Evolutionary conservation across 164 flowering plant species (phyloP).

Genomic region (Nymphaea colorata): DNA sequence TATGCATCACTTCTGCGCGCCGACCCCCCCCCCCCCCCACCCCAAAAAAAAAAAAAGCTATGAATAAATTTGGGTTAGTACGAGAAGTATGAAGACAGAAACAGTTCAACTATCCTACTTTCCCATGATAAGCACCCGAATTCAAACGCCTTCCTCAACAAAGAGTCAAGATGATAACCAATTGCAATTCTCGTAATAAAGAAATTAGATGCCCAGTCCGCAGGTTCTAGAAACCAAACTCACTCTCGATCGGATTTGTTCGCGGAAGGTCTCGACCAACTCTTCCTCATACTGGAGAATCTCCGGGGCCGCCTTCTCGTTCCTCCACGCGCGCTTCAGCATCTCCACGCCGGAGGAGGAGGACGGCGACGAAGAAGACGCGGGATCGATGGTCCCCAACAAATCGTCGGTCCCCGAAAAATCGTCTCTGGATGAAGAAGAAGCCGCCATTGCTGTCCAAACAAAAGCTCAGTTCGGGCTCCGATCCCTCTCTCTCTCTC

Average conservation of each 20-base stretch:
- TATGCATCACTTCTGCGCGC: too few relatives aligned
- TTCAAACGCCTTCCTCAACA: too few relatives aligned
- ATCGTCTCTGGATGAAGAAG: conserved; percentile 2
- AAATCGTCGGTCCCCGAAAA: conserved; percentile 23
- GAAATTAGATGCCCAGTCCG: not conserved
- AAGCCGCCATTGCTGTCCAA: not conserved
- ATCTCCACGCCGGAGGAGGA: conserved; percentile 66
- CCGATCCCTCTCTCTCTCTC: not conserved
- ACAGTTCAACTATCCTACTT: too few relatives aligned
- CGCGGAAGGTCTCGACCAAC: conserved; percentile 45
- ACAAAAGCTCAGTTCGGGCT: too few relatives aligned
- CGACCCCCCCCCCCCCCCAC: too few relatives aligned
- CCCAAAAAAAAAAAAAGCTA: too few relatives aligned
- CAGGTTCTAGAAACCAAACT: not conserved
- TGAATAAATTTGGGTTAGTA: too few relatives aligned
- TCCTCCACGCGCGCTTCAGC: conserved; percentile 75
- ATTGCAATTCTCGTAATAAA: not conserved
- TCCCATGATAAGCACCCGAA: too few relatives aligned
- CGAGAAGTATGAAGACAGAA: too few relatives aligned
- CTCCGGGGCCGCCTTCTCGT: conserved; percentile 85
- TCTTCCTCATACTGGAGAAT: conserved; percentile 43
- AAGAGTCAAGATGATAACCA: too few relatives aligned
- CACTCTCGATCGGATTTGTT: conserved; percentile 71
- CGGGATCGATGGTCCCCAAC: conserved; percentile 32
- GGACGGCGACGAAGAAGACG: conserved; percentile 31